phyloP scores from a whole-genome alignment of 371 early-diverging fungal species.

The Zychaea mexicana region DNA sequence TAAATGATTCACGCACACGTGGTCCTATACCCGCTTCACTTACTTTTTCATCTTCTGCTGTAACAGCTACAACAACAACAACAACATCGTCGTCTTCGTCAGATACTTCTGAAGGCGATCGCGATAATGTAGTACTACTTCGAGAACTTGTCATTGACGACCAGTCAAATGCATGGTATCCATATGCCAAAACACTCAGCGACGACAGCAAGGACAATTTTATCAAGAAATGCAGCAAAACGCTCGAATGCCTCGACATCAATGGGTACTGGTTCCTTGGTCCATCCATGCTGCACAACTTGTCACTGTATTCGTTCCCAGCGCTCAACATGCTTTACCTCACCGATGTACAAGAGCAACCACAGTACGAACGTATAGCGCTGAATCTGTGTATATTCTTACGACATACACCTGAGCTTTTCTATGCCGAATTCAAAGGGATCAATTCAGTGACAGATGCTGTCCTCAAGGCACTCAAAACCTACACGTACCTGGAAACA shows the following conservation, averaged over 20 bases:
- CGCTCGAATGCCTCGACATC: background rate
- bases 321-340: background rate
- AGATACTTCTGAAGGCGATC: background rate
- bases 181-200: background rate
- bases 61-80: background rate
- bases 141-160: conserved; percentile 2
- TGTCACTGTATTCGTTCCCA: background rate
- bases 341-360: background rate
- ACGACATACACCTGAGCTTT: background rate
- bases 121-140: background rate
- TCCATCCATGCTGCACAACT: background rate
- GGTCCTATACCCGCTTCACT: background rate
- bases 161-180: background rate
- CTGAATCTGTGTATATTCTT: background rate
- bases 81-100: background rate
- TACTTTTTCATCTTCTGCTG: no score
- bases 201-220: background rate
- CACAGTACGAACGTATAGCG: background rate
- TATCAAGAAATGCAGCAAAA: background rate
- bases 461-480: background rate
- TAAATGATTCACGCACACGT: background rate
- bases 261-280: background rate
- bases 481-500: background rate
- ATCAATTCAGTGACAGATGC: background rate
- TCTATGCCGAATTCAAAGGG: background rate